Base-by-base conservation (phyloP, 805 yeast genomes). In the Wickerhamia fluorescens region DNA sequence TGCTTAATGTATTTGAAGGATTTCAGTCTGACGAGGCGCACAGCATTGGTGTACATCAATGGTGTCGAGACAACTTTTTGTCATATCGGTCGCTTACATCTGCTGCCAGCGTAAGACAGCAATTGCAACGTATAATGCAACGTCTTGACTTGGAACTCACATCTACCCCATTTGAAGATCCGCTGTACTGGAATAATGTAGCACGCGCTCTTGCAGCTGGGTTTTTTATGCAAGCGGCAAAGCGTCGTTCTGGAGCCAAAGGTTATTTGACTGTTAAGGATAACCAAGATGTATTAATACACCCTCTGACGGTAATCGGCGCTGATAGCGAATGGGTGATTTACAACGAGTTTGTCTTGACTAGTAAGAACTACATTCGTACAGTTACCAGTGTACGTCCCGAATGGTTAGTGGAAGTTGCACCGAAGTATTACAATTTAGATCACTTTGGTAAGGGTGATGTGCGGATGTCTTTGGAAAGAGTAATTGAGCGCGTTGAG, bases 171-270 rank as follows among this genome's bases (percentile, higher is more conserved):
- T 49, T 38, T 30, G 78, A 76, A 45, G 65, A 68, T 38, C 73
- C 72, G 29, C 49, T 52, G 23, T 87, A 84, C 58, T 79, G 78
- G 55, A 77, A 72, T 43, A 81, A 85, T 45, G 78, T 92, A 40
- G 71, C 94, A 33, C 83, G 81, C 53, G 95, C 97, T 0, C 58
- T 92, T 34, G 71, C 85, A 4, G 73, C 85, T n/a, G 98, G 98
- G 2, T 88, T 87, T 56, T 92, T 92, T 66, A 88, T 92, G 97
- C 98, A 92, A 63, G 94, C 84, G 31, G 97, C 96, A 19, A 92
- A 88, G 62, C 85, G 84, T 65, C 76, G 75, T 61, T 73, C 82
- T n/a, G 69, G 73, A 23, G 81, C 79, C 46, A 61, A 60, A 41
- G 88, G 84, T n/a, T 89, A 81, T 54, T 71, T 83, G 44, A 92